Percentiles rank a stretch among this genome's conserved stretches.
phyloP scores from a whole-genome alignment of 148 eudicot genomes.

The Limonium bicolor region DNA sequence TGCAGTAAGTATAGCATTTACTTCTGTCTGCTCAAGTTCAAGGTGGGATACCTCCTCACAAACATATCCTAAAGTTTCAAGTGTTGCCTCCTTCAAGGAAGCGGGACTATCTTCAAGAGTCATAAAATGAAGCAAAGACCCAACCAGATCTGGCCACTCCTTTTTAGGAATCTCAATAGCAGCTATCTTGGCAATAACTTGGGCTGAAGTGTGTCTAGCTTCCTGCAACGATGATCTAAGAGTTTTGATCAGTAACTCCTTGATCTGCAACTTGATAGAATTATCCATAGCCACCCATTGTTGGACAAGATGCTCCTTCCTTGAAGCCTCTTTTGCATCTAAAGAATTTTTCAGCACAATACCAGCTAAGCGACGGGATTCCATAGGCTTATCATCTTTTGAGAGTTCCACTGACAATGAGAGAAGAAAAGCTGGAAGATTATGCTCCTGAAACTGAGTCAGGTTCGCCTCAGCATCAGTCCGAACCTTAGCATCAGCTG shows the following conservation, averaged over 20 bases:
- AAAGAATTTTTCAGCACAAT: slow-evolving; percentile 53
- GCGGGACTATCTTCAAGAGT: slow-evolving; percentile 37
- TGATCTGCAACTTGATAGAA: slow-evolving; percentile 39
- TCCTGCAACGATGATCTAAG: slow-evolving; percentile 38
- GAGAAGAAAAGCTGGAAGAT: slow-evolving; percentile 32
- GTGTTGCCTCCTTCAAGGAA: slow-evolving; percentile 44
- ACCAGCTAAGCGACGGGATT: slow-evolving; percentile 68
- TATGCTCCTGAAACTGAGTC: slow-evolving; percentile 55
- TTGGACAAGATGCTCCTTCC: slow-evolving; percentile 40
- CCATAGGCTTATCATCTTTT: slow-evolving; percentile 49
- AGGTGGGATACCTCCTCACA: slow-evolving; percentile 64
- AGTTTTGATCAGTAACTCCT: slow-evolving; percentile 41
- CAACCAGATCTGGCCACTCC: slow-evolving; percentile 65
- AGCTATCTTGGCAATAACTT: slow-evolving; percentile 66
- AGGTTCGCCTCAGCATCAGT: slow-evolving; percentile 44
- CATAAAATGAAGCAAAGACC: slow-evolving; percentile 45
- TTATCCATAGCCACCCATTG: slow-evolving; percentile 47
- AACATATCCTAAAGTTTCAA: slow-evolving; percentile 63
- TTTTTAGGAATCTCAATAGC: slow-evolving; percentile 53
- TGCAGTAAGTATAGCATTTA: slow-evolving; percentile 57
- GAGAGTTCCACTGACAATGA: slow-evolving; percentile 53
- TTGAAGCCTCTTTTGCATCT: slow-evolving; percentile 57
- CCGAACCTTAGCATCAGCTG: slow-evolving; percentile 39
- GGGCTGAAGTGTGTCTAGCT: slow-evolving; percentile 59
- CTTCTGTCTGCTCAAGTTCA: slow-evolving; percentile 53